phyloP scores from a whole-genome alignment of 2,329 filamentous ascomycete species.

The Diaporthe australafricana region DNA sequence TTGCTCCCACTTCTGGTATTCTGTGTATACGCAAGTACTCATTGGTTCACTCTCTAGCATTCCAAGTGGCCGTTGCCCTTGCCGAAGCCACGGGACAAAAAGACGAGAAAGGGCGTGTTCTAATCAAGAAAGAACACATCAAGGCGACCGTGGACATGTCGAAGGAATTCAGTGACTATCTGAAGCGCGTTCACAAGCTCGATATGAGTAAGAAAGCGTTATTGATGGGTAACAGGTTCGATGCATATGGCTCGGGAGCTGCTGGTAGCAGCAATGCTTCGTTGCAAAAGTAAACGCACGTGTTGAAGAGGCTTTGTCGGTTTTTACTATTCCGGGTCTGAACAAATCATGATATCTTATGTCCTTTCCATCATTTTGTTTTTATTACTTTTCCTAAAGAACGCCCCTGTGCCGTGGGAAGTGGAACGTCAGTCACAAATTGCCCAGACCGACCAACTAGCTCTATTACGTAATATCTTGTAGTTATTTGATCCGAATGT shows the following conservation, averaged over 20 bases:
- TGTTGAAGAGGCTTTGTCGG: no score
- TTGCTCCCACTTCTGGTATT: not conserved
- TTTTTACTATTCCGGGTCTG: no score
- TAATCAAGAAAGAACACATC: not conserved
- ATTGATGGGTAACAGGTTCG: not conserved
- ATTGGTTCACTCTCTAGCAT: not conserved
- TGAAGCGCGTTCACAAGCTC: not conserved
- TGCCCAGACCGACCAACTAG: no score
- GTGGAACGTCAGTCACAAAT: no score
- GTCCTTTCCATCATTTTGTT: no score
- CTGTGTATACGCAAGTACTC: not conserved
- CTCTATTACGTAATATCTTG: no score
- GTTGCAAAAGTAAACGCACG: not conserved
- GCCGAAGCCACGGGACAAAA: slow-evolving; percentile 10
- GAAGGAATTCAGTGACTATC: not conserved
- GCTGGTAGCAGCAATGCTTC: not conserved
- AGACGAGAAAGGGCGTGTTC: not conserved
- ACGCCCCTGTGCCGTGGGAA: no score
- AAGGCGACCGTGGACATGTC: slow-evolving; percentile 14
- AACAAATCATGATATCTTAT: no score
- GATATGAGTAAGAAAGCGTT: slow-evolving; percentile 4
- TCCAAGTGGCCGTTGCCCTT: slow-evolving; percentile 28
- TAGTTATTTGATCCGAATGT: no score
- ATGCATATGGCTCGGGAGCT: not conserved
- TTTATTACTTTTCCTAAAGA: no score